A percentile compares a stretch with the other conserved stretches of the same genome.
phyloP scores from a whole-genome alignment of 345 rosid genomes.

The Balakata baccata region DNA sequence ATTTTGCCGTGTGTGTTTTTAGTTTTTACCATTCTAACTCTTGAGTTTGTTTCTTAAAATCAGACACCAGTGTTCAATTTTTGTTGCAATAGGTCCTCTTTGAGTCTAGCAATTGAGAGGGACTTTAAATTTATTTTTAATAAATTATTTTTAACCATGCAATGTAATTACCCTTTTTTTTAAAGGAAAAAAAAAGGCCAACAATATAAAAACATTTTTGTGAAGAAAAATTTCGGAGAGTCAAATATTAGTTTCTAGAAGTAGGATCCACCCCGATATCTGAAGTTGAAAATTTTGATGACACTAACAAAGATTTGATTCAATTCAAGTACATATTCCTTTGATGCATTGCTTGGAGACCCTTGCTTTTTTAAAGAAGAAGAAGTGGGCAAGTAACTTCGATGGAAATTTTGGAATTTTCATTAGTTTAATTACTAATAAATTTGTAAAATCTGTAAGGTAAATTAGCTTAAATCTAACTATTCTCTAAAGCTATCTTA shows the following conservation, averaged over 20 bases:
- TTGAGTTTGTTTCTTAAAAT: background rate
- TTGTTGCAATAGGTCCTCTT: no score
- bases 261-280: conserved; percentile 17
- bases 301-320: no score
- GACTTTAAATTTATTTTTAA: background rate
- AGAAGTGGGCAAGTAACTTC: no score
- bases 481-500: no score
- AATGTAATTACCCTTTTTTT: background rate
- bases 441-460: no score
- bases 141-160: background rate
- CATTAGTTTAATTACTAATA: no score
- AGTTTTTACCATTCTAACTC: background rate
- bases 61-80: background rate
- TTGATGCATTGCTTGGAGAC: conserved; percentile 4
- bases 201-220: no score
- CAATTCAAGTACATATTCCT: no score
- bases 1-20: background rate
- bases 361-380: background rate
- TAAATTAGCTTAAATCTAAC: no score
- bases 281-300: background rate
- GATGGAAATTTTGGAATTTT: no score
- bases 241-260: conserved; percentile 9
- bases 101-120: background rate
- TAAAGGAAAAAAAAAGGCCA: background rate
- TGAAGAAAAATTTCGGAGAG: background rate